Base-by-base conservation (phyloP, 2,329 filamentous ascomycete species). In the Dryadomyces sulphureus region DNA sequence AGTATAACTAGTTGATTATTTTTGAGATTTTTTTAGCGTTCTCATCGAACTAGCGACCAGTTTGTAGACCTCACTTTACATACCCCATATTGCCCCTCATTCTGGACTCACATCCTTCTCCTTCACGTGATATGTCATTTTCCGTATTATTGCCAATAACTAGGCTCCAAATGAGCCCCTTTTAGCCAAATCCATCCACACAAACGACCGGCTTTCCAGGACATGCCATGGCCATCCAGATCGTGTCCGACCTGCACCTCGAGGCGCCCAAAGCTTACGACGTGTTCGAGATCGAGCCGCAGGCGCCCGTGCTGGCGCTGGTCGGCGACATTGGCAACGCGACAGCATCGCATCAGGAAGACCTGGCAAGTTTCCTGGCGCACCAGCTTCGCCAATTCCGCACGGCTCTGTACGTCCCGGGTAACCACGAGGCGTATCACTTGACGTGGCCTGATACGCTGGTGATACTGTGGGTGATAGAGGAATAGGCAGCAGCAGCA, bases 161-260 rank as follows among this genome's bases (percentile, higher is more conserved):
- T n/a, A n/a, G n/a, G n/a, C n/a, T n/a, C n/a, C n/a, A n/a, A n/a
- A n/a, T n/a, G n/a, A n/a, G n/a, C n/a, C n/a, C n/a, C n/a, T n/a
- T n/a, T n/a, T n/a, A n/a, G n/a, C n/a, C n/a, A n/a, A n/a, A n/a
- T 27, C 25, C 25, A 27, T 27, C 25, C 11, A 27, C 25, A 27
- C 25, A 27, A 27, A 27, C 11, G 25, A 27, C 25, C 11, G 25
- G 25, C 25, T 6, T 27, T 27, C 35, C 19, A 6, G 17, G 17
- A n/a, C 19, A 1, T 17, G 17, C 35, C 35, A 59, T 58, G 54
- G 45, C 54, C 9, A 45, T 67, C 19, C 64, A 76, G 51, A 66
- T 78, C 41, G 47, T 77, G n/a, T 77, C 73, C 0, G 74, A 79
- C 56, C 61, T 79, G 4, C 74, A 79, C 49, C 62, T 79, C 7